Evolutionary conservation across 495 filamentous ascomycete species (phyloP), one percentile per base, ranked within the genome.

Genomic region (Aspergillus diversus): DNA sequence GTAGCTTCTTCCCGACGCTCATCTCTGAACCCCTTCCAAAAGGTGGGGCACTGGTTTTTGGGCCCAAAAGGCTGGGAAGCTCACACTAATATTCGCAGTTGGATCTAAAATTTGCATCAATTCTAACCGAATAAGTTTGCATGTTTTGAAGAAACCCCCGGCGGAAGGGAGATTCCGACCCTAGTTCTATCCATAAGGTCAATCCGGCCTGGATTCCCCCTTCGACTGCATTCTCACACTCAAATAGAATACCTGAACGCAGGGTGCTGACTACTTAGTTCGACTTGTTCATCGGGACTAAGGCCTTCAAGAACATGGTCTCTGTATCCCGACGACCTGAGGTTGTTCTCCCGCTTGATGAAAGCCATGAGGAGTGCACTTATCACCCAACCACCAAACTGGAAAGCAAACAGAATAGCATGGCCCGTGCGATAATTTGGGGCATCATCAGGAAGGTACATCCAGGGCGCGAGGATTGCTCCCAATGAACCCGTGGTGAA

Each of bases 351-450:
- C 42, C 60, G 8, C 42, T 39, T 35, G 13, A 62, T 42, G 13
- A 48, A 62, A 9, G 39, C 11, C 11, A 62, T 39, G 12, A 62
- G 35, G 5, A 17, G 5, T 5, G n/a, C 16, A 12, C 27, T 9
- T 21, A 56, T 35, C n/a, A 5, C 42, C 52, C 60, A 62, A 21
- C 34, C 21, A 2, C 15, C 52, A 6, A 56, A 31, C 34, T 49
- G 16, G 48, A 62, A 62, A 7, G 60, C 31, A 56, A 62, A 51
- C 52, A 62, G 12, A 35, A 62, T 62, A 33, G 53, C 52, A 49
- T 62, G 60, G 0, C 60, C 60, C 8, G 1, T 37, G 1, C 60
- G 39, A 57, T 62, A 62, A 17, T 39, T 33, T 43, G 60, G 60
- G 16, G 60, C 60, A 32, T 62, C 60, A 1, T 50, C 1, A 6